A percentile compares a stretch with the other conserved stretches of the same genome.
Conservation (phyloP, 2,329 filamentous ascomycete genomes). For the Hypoxylon sp. region DNA sequence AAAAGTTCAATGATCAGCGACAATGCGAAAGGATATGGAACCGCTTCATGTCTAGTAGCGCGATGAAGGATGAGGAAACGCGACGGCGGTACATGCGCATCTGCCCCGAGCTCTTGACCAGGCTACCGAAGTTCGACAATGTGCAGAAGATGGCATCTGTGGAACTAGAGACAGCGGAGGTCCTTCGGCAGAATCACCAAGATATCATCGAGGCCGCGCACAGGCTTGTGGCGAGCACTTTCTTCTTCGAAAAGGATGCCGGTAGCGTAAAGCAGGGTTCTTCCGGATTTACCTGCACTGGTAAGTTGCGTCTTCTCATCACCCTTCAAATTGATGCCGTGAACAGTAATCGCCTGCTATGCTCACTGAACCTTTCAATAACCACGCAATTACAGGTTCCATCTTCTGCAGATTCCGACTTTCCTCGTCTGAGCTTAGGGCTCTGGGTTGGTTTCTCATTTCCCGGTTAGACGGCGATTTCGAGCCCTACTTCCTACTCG, state of each 20-base stretch:
- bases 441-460: conserved; percentile 53
- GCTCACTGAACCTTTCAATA: background rate
- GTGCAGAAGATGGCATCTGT: conserved; percentile 49
- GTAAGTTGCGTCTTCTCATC: conserved; percentile 34
- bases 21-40: conserved; percentile 49
- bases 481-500: conserved; percentile 53
- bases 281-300: conserved; percentile 52
- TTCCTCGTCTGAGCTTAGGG: conserved; percentile 50
- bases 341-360: background rate
- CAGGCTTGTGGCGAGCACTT: conserved; percentile 53
- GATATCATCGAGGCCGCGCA: conserved; percentile 52
- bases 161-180: conserved; percentile 48
- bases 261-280: conserved; percentile 49
- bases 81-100: conserved; percentile 51
- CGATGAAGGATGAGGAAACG: conserved; percentile 37
- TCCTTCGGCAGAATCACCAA: conserved; percentile 47
- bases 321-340: background rate
- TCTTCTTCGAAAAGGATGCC: conserved; percentile 55
- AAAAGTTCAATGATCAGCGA: conserved; percentile 49
- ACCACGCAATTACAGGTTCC: conserved; percentile 42
- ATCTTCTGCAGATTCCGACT: conserved; percentile 52
- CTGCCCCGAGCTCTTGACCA: conserved; percentile 50
- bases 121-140: conserved; percentile 53
- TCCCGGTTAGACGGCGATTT: conserved; percentile 53
- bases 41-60: conserved; percentile 46